Conservation (phyloP, 805 yeast genomes). For the Sporopachydermia quercuum region DNA sequence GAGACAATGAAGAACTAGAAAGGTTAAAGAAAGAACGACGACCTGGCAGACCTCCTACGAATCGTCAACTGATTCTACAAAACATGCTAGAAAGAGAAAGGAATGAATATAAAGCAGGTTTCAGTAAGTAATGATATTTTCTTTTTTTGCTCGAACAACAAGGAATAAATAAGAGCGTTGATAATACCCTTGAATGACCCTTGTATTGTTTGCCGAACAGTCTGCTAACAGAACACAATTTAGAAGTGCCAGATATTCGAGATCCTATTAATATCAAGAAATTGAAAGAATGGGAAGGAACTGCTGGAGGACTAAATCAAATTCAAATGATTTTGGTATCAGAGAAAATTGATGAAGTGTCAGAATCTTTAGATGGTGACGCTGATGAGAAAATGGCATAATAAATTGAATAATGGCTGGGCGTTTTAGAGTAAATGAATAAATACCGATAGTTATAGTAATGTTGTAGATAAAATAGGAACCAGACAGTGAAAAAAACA, state of each 20-base stretch:
- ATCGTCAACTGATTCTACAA: slow-evolving; percentile 53
- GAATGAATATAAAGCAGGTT: slow-evolving; percentile 55
- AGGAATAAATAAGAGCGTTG: too few species aligned
- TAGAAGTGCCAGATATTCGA: slow-evolving; percentile 56
- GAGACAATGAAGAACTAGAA: slow-evolving; percentile 69
- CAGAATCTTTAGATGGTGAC: slow-evolving; percentile 6
- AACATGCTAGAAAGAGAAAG: slow-evolving; percentile 44
- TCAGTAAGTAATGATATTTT: slow-evolving; percentile 15
- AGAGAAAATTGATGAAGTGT: slow-evolving; percentile 9
- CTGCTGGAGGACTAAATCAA: slow-evolving; percentile 59
- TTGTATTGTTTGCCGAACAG: too few species aligned
- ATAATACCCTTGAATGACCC: too few species aligned
- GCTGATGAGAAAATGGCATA: neutral
- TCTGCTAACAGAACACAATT: slow-evolving; percentile 3
- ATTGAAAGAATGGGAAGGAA: slow-evolving; percentile 68
- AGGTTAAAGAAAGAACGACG: slow-evolving; percentile 47
- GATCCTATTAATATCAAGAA: slow-evolving; percentile 41
- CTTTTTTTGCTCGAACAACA: too few species aligned
- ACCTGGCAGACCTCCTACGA: slow-evolving; percentile 75
- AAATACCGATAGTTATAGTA: slow-evolving; percentile 2
- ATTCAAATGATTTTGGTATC: slow-evolving; percentile 32
- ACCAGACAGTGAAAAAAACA: too few species aligned
- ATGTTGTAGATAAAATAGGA: slow-evolving; percentile 6
- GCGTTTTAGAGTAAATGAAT: slow-evolving; percentile 5
- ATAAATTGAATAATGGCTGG: neutral